phyloP scores from a whole-genome alignment of 495 filamentous ascomycete genomes.

The Aspergillus nidulans region DNA sequence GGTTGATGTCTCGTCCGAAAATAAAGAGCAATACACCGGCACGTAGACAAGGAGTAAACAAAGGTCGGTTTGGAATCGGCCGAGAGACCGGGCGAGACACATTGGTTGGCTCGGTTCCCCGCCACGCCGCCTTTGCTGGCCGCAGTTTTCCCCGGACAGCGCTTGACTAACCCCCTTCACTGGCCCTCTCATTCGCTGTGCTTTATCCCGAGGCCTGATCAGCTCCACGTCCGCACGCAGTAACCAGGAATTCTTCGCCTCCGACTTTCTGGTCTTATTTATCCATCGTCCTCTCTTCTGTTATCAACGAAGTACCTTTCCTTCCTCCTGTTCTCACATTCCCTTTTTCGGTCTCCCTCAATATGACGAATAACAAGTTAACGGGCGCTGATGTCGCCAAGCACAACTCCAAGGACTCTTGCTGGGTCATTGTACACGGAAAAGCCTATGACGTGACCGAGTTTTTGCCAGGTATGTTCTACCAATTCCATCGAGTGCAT shows the following conservation, averaged over 20 bases:
- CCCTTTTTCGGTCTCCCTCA: background rate
- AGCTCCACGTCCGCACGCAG: slow-evolving; percentile 6
- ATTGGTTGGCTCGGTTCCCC: background rate
- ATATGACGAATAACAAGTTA: slow-evolving; percentile 44
- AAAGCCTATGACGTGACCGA: slow-evolving; percentile 91
- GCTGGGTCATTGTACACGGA: slow-evolving; percentile 83
- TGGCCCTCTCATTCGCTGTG: slow-evolving; percentile 13
- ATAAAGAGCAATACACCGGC: background rate
- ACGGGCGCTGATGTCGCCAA: slow-evolving; percentile 73
- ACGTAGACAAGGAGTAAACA: background rate
- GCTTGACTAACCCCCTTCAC: background rate
- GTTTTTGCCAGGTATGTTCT: slow-evolving; percentile 61
- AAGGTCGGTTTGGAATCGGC: slow-evolving; percentile 7
- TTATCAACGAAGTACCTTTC: no score
- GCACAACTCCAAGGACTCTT: slow-evolving; percentile 78
- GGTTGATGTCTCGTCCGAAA: background rate
- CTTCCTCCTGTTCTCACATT: background rate
- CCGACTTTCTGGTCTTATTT: slow-evolving; percentile 1
- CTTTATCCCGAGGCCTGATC: slow-evolving; percentile 33
- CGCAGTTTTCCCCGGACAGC: slow-evolving; percentile 7
- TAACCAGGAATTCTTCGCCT: background rate
- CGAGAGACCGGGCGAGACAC: slow-evolving; percentile 7
- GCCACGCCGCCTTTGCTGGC: background rate
- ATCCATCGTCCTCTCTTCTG: slow-evolving; percentile 3
- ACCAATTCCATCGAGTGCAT: background rate